phyloP scores from a whole-genome alignment of 305 asterid species.

The Fraxinus sp. region DNA sequence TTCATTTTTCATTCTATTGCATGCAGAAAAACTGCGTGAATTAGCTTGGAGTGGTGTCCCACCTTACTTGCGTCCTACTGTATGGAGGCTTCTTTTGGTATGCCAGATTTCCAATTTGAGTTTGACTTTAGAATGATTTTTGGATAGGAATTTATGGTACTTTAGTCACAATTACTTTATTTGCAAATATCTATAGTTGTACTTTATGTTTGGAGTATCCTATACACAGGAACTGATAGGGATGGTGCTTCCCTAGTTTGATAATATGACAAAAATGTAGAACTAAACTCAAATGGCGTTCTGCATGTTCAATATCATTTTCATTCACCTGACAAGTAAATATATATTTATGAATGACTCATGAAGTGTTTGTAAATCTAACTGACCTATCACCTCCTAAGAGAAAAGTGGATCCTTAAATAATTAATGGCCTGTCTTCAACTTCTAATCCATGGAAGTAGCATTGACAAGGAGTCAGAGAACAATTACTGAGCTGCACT shows the following conservation, averaged over 20 bases:
- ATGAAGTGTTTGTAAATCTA: not conserved
- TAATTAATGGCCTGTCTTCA: not conserved
- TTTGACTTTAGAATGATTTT: slow-evolving; percentile 5
- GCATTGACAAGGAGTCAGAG: not conserved
- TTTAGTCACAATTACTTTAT: not conserved
- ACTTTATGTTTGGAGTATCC: slow-evolving; percentile 4
- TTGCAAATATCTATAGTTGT: not conserved
- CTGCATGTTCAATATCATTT: not conserved
- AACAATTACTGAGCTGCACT: not conserved
- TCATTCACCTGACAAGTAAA: not conserved
- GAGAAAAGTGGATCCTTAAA: not conserved
- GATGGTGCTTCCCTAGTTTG: slow-evolving; percentile 5
- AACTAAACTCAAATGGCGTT: not conserved
- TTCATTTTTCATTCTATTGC: not conserved
- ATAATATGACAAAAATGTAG: not conserved
- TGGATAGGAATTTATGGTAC: not conserved
- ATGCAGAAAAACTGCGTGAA: slow-evolving; percentile 86
- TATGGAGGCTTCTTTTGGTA: slow-evolving; percentile 98
- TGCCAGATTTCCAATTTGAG: slow-evolving; percentile 21
- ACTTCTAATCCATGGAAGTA: not conserved
- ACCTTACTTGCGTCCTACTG: slow-evolving; percentile 77
- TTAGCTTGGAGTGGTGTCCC: slow-evolving; percentile 99
- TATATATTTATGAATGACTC: not conserved
- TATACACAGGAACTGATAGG: not conserved
- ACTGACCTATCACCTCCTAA: not conserved